Evolutionary conservation across 345 rosid species (phyloP).

Genomic region (Mallotus nudiflorus): DNA sequence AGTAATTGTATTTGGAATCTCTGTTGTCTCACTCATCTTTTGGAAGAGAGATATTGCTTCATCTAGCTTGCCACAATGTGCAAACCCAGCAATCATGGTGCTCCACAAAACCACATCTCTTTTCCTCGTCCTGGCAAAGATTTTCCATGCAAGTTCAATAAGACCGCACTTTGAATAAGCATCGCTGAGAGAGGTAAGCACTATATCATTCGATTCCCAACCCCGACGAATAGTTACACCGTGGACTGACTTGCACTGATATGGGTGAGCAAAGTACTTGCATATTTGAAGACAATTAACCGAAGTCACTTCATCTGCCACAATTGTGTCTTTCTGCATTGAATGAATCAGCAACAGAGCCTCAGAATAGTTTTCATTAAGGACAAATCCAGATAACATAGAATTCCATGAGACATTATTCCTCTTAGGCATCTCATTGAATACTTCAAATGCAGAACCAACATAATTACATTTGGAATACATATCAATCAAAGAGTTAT

Average conservation of each 20-base stretch:
- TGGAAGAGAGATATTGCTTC: constrained; percentile 53
- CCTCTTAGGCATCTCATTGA: constrained; percentile 37
- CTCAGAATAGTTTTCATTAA: constrained; percentile 41
- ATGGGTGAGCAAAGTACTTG: constrained; percentile 46
- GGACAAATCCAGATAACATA: constrained; percentile 54
- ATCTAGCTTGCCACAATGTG: constrained; percentile 48
- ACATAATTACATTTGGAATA: constrained; percentile 52
- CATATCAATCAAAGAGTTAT: constrained; percentile 68
- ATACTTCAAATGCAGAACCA: constrained; percentile 50
- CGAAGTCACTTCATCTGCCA: constrained; percentile 53
- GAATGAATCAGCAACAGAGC: constrained; percentile 44
- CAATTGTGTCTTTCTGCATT: constrained; percentile 43
- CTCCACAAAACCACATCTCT: constrained; percentile 69
- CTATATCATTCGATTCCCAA: constrained; percentile 43
- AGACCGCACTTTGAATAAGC: constrained; percentile 56
- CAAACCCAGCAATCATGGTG: constrained; percentile 61
- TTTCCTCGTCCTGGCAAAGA: too few relatives aligned
- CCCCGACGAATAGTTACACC: constrained; percentile 43
- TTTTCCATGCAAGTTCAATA: constrained; percentile 44
- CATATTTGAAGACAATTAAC: constrained; percentile 54
- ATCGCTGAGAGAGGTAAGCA: constrained; percentile 55
- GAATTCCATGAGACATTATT: constrained; percentile 73
- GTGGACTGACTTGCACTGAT: constrained; percentile 58
- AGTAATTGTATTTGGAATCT: constrained; percentile 45
- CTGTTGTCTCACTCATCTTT: constrained; percentile 43